phyloP scores from a whole-genome alignment of 805 yeast genomes.

The Barnettozyma pratensis region DNA sequence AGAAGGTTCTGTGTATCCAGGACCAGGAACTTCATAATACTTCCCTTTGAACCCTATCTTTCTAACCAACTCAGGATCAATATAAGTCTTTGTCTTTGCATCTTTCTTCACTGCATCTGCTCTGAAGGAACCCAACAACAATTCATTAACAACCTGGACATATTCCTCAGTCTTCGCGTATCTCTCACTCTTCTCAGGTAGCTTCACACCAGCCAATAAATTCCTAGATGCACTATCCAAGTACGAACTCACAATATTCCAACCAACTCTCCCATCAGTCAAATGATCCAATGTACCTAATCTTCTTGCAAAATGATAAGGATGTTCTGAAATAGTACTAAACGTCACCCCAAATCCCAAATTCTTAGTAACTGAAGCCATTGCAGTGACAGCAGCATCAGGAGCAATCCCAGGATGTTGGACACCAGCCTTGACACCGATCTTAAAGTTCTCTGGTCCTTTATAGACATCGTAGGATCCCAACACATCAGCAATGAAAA shows the following conservation, averaged over 20 bases:
- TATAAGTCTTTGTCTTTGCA: conserved; percentile 22
- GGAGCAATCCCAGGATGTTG: conserved; percentile 37
- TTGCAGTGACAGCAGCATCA: conserved; percentile 32
- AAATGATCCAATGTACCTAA: conserved; percentile 37
- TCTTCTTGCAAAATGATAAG: conserved; percentile 34
- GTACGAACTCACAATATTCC: conserved; percentile 39
- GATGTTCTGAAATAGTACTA: conserved; percentile 36
- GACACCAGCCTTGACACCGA: conserved; percentile 22
- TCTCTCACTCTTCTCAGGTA: conserved; percentile 34
- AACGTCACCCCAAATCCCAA: conserved; percentile 35
- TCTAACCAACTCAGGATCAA: conserved; percentile 32
- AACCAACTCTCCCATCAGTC: conserved; percentile 37
- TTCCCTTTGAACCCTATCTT: conserved; percentile 36
- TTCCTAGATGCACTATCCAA: conserved; percentile 35
- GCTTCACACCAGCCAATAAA: conserved; percentile 27
- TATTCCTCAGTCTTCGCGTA: conserved; percentile 36
- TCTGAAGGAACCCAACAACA: conserved; percentile 34
- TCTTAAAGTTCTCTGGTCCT: conserved; percentile 16
- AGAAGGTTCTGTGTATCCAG: conserved; percentile 36
- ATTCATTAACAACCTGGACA: conserved; percentile 31
- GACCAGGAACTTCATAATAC: conserved; percentile 36
- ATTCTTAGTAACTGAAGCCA: conserved; percentile 36
- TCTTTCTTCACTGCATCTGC: conserved; percentile 27
- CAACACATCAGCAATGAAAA: conserved; percentile 37
- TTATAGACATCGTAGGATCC: conserved; percentile 38